Evolutionary conservation across 164 flowering plant genomes (phyloP), one percentile per base, ranked within the genome.

Genomic region (Magnolia sinica): DNA sequence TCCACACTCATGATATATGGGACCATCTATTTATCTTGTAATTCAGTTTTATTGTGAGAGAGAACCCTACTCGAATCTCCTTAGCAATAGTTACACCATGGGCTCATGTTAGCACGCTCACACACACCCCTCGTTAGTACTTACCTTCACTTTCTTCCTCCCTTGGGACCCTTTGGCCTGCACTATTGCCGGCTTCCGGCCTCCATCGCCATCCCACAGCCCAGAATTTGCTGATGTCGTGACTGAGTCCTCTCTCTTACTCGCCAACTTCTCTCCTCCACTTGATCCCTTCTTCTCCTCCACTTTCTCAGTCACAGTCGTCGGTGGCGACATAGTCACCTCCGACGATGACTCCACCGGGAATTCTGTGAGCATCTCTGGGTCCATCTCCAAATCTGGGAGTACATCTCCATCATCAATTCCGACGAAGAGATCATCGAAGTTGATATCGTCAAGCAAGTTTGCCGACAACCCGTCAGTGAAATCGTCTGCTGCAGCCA

Each of bases 351-450:
- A 91, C 49, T 89, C 87, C 82, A 77, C 88, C 64, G 98, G 87
- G 71, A 89, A 90, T 20, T 90, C 95, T 0, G 94, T 90, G 1
- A 92, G 84, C 73, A 95, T 74, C 24, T 95, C 96, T 16, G 94
- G 84, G 86, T 93, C 97, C 89, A 93, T 85, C 83, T 92, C 97
- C 90, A 95, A 82, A 81, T 90, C 96, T 13, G 94, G 98, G 71
- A 93, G 76, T 58, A 85, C 77, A 64, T 93, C 92, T 7, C 86
- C 90, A 61, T 89, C 88, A 7, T 82, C 85, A 64, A 89, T 85
- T 2, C 90, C 92, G 13, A 82, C 64, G 64, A 93, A 95, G 1
- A 95, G 81, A 77, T 95, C 97, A 50, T 89, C 97, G 71, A 95
- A 92, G 72, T 89, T 88, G 74, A 94, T 94, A 70, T 88, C 86